phyloP scores from a whole-genome alignment of 1,284 basidiomycete species.

The Cryptococcus floricola region DNA sequence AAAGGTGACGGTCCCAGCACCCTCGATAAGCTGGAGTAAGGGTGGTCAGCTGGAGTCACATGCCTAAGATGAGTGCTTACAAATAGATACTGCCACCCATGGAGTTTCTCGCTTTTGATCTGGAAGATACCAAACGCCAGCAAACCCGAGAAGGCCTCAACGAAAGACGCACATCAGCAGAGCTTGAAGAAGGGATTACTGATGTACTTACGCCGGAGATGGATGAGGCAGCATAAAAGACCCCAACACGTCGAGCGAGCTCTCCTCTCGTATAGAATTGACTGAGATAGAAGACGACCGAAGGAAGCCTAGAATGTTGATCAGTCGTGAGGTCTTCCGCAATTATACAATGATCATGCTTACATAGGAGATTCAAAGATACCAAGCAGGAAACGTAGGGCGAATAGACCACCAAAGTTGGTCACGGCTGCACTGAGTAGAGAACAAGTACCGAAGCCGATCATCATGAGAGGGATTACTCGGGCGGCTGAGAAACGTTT shows the following conservation, averaged over 20 bases:
- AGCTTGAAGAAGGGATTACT: not conserved
- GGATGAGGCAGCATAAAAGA: constrained; percentile 55
- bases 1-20: constrained; percentile 44
- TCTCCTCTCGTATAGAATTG: constrained; percentile 56
- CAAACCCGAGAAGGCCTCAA: constrained; percentile 38
- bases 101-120: constrained; percentile 49
- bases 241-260: constrained; percentile 54
- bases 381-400: constrained; percentile 13
- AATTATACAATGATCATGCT: not conserved
- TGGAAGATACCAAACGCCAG: constrained; percentile 56
- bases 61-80: constrained; percentile 12
- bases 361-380: constrained; percentile 17
- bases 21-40: constrained; percentile 49
- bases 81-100: constrained; percentile 56
- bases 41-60: not conserved
- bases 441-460: constrained; percentile 51
- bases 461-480: constrained; percentile 54
- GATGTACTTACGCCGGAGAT: constrained; percentile 42
- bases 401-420: constrained; percentile 20
- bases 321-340: not conserved
- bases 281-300: constrained; percentile 52
- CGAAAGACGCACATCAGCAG: not conserved
- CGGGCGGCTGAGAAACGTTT: constrained; percentile 54
- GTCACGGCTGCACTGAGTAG: constrained; percentile 16
- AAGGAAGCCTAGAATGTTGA: not conserved